Evolutionary conservation across 1,284 basidiomycete genomes (phyloP), one percentile per base, ranked within the genome.

Genomic region (Cutaneotrichosporon sp.): DNA sequence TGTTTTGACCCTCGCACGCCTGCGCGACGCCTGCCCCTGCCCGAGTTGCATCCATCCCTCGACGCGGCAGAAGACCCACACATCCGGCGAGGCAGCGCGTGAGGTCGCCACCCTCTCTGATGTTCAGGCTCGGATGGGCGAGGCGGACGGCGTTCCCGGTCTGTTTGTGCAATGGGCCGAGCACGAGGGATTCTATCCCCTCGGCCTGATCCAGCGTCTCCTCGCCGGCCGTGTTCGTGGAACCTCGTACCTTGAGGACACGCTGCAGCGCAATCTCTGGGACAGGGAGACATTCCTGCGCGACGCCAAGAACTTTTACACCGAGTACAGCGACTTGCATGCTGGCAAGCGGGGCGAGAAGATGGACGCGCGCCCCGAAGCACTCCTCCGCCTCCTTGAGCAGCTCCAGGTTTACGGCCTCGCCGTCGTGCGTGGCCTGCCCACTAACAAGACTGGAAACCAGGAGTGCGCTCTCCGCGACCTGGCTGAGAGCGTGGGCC

Each of bases 51-150:
- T 92, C 6, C 88, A 94, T 72, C 86, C 88, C 0, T 84, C 85
- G n/a, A 91, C 89, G 0, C 81, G 80, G 11, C 91, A 94, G 78
- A 91, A 90, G 68, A 83, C 92, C 1, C 88, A 89, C 74, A 90
- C 80, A 5, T 83, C 65, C 2, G 65, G 65, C 38, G 67, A 69
- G 55, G 67, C 67, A 14, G 56, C 32, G 16, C 62, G 64, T 34
- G 46, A 56, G 4, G 62, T 66, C n/a, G 46, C 34, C 21, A n/a
- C 10, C 18, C 32, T 32, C 14, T 85, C 0, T 65, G 83, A 75
- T 85, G 59, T 82, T 82, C 63, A 80, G 84, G 1, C 84, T 14
- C 50, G 83, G 62, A 82, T 83, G 61, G 46, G 51, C 18, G 60
- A 60, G 10, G 51, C 38, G 9, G 50, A 34, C 8, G 63, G 62